Conservation (phyloP, 441 rosid species). For the Arabidopsis hybrid region DNA sequence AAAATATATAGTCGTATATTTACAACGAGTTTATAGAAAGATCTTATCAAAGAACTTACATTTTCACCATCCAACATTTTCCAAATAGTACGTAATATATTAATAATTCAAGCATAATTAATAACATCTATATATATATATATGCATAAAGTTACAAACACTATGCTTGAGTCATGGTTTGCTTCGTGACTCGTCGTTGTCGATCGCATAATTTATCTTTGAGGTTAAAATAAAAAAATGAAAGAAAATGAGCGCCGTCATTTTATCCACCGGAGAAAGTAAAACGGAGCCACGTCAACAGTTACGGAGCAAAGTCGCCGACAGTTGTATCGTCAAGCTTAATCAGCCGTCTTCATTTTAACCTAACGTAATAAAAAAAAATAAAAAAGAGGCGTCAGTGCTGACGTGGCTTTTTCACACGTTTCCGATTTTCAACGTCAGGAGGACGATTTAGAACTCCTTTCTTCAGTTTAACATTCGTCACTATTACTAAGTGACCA, state of each 20-base stretch:
- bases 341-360: constrained; percentile 33
- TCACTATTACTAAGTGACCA: constrained; percentile 18
- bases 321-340: constrained; percentile 45
- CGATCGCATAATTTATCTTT: neutral
- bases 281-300: constrained; percentile 37
- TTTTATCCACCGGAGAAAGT: constrained; percentile 21
- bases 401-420: constrained; percentile 41
- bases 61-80: neutral
- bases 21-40: no score
- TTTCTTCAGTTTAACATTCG: constrained; percentile 16
- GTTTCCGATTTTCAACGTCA: constrained; percentile 12
- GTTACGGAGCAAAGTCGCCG: constrained; percentile 39
- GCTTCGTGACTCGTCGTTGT: neutral
- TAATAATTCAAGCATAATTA: no score
- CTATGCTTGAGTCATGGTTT: neutral
- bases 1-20: no score
- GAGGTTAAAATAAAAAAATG: neutral
- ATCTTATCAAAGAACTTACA: neutral
- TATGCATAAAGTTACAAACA: neutral
- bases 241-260: constrained; percentile 38
- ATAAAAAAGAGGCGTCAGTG: constrained; percentile 25
- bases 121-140: no score
- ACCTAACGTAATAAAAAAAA: constrained; percentile 18
- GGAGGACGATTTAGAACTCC: neutral
- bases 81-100: no score